Evolutionary conservation across 2,329 filamentous ascomycete genomes (phyloP).

Genomic region (Aspergillus sergii): DNA sequence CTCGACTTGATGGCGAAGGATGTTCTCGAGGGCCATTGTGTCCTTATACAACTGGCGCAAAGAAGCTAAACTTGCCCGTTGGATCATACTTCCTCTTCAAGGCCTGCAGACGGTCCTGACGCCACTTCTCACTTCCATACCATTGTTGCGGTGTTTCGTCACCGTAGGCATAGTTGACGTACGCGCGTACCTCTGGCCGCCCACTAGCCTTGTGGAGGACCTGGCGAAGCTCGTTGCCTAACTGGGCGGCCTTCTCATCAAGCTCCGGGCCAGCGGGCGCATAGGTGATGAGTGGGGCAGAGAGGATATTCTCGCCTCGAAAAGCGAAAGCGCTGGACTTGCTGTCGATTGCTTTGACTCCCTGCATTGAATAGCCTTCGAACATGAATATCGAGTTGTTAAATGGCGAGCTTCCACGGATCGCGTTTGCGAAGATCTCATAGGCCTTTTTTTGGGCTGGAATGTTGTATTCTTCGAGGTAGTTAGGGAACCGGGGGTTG

Average conservation of each 20-base stretch:
- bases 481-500: constrained; percentile 50
- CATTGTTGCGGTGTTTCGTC: constrained; percentile 27
- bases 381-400: constrained; percentile 56
- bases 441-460: constrained; percentile 41
- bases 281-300: constrained; percentile 35
- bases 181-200: constrained; percentile 24
- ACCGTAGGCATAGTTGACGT: constrained; percentile 37
- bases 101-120: constrained; percentile 29
- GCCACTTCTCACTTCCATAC: constrained; percentile 38
- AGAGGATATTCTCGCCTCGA: constrained; percentile 49
- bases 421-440: constrained; percentile 38
- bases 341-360: constrained; percentile 42
- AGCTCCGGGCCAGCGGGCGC: constrained; percentile 24
- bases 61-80: constrained; percentile 32
- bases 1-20: too few relatives aligned
- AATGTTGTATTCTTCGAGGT: constrained; percentile 45
- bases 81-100: constrained; percentile 43
- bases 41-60: constrained; percentile 8
- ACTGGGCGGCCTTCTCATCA: constrained; percentile 24
- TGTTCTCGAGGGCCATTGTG: not conserved
- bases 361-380: constrained; percentile 56
- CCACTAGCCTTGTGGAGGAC: constrained; percentile 27
- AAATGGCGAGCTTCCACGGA: constrained; percentile 34
- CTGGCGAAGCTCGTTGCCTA: constrained; percentile 36
- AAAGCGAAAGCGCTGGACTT: constrained; percentile 50